These are phyloP conservation scores for Penicillium riverlandense DNA, from an alignment of 495 filamentous ascomycete species.

Conservation along the genomic window DNA sequence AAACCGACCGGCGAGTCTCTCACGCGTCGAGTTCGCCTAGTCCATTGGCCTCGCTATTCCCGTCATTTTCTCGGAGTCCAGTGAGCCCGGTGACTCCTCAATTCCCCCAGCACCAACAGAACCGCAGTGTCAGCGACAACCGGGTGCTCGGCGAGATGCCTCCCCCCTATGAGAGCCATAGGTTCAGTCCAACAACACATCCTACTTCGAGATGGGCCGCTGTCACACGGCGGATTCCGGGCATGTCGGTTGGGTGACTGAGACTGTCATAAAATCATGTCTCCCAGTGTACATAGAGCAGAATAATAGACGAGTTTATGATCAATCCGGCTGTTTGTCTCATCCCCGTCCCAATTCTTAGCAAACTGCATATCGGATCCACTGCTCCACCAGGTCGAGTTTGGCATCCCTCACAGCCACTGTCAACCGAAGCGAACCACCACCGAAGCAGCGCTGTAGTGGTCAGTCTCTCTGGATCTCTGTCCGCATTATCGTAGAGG, in stretches of 20 bases:
- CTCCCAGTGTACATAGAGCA: background rate
- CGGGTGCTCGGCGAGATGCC: background rate
- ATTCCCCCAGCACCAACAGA: background rate
- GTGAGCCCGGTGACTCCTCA: background rate
- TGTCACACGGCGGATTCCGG: background rate
- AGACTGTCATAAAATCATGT: background rate
- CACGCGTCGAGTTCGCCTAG: too few species aligned
- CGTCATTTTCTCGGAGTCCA: background rate
- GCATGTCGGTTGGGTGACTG: background rate
- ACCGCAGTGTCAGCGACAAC: background rate
- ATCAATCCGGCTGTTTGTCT: background rate
- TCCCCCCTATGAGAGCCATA: background rate
- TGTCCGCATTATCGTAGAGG: conserved; percentile 1
- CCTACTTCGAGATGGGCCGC: conserved; percentile 1
- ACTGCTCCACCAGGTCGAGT: conserved; percentile 16
- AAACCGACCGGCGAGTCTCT: background rate
- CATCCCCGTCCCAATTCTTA: background rate
- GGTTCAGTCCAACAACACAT: background rate
- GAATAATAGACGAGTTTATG: too few species aligned
- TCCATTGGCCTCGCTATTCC: too few species aligned
- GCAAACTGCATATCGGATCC: conserved; percentile 25
- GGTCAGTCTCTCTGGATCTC: too few species aligned
- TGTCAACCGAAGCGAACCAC: background rate
- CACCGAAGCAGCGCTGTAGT: too few species aligned
- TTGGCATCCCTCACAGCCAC: conserved; percentile 1